Evolutionary conservation across 176 grass and related monocot species (phyloP), one percentile per base, ranked within the genome.

Genomic region (Chloris gayana): DNA sequence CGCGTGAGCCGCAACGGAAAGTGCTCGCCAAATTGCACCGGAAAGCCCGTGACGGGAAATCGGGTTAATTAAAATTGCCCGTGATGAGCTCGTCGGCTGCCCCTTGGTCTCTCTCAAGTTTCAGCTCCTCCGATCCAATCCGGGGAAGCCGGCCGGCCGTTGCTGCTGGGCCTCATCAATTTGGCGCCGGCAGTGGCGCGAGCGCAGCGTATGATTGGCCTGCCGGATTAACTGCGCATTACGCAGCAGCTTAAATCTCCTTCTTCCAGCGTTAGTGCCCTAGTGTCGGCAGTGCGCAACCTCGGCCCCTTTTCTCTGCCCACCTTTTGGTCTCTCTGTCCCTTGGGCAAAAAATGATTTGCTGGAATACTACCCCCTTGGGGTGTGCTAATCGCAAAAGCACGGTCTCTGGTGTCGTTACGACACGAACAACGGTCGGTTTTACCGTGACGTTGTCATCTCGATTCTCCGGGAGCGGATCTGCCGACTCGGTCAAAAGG

Each of bases 151-250:
- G 27, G 67, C 66, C 11, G 69, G 30, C 46, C n/a, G 1, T 21
- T 14, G 26, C 35, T n/a, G n/a, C n/a, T n/a, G n/a, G n/a, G n/a
- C n/a, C 14, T 38, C 13, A 62, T 58, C 58, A 80, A 73, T 32
- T 59, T 34, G 7, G 53, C 7, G 44, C 12, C 42, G 58, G 14
- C 24, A 6, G n/a, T 18, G 9, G 45, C 0, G 7, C 37, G 22
- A 64, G 86, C 38, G 80, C 67, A 49, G 49, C 38, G 4, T 39
- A 88, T 83, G 60, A 88, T 88, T 79, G 86, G 59, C 14, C 62
- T 14, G 50, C 0, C 30, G 27, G 57, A 57, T 69, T 73, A 76
- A 81, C 69, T 50, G 50, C 53, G 1, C 49, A 4, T 37, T 25
- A 39, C 3, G 37, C 4, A 49, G 66, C 0, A 14, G 11, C 38